Base-by-base conservation (phyloP, 768 basidiomycete species). In the Boletus insuetus region DNA sequence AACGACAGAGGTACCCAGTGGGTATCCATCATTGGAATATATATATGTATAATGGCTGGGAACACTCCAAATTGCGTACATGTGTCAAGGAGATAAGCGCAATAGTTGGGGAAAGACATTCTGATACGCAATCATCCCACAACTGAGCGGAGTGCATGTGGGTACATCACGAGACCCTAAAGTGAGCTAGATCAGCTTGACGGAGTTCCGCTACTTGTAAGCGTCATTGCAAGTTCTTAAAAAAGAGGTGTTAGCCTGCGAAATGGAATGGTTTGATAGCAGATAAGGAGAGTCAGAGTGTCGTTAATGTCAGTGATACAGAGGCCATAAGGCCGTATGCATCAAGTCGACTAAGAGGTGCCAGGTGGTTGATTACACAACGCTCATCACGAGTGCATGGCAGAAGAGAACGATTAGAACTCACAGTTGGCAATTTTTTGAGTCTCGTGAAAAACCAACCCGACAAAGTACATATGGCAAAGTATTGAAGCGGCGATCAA, bases 301-400 rank as follows among this genome's bases (percentile, higher is more conserved):
- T 75, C 76, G 83, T 84, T 84, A 69, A 91, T 90, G 89, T 89
- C 89, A 90, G 81, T 83, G 81, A 83, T 74, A 71, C 80, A 73
- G 74, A 74, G 71, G 73, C 66, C 56, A 11, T 65, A 58, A 64
- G 63, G 67, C 67, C 41, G 60, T 37, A 61, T 69, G 77, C 63
- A 75, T 71, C 82, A 84, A 69, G 81, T 91, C 86, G 85, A 89
- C 89, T 91, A 91, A 90, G 89, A 91, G 89, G 89, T 90, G 87
- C 89, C 89, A 91, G 51, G 66, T 73, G 78, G 79, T 79, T 82
- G 86, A 74, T 65, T 66, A 68, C 77, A 82, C 87, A 89, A 91
- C 88, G 81, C 89, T 91, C 89, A 81, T 91, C 89, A 82, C 80
- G 64, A 61, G 38, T 47, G 51, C 53, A 37, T 10, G 24, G 7